These are phyloP conservation scores for Saccharomycopsis fermentans DNA, from an alignment of 805 yeast species.

Conservation along the genomic window DNA sequence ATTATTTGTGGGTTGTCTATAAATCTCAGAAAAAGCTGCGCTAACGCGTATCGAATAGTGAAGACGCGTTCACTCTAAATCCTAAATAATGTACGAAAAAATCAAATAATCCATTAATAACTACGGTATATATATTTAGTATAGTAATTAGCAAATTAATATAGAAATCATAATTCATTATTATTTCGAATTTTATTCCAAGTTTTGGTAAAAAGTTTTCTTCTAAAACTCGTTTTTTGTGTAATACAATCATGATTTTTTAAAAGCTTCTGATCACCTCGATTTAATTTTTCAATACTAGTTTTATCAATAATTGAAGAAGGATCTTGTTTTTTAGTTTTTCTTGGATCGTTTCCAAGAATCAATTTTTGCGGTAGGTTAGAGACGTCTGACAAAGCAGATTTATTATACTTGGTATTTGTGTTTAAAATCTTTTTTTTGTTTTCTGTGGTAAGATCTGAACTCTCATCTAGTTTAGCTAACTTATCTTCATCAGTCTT, in stretches of 20 bases:
- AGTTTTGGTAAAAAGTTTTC: not conserved
- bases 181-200: not conserved
- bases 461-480: not conserved
- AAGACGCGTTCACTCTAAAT: not conserved
- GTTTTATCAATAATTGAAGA: not conserved
- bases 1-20: too few relatives aligned
- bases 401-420: not conserved
- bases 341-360: not conserved
- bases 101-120: not conserved
- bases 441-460: not conserved
- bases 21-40: too few relatives aligned
- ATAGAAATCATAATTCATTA: too few relatives aligned
- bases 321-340: not conserved
- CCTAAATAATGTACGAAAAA: too few relatives aligned
- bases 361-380: not conserved
- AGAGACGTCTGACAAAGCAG: not conserved
- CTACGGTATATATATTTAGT: not conserved
- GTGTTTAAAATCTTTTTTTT: not conserved
- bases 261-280: not conserved
- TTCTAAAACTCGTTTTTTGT: not conserved
- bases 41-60: too few relatives aligned
- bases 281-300: not conserved
- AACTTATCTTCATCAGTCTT: not conserved
- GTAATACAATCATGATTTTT: not conserved
- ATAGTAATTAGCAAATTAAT: too few relatives aligned